Percentiles rank a stretch among this genome's conserved stretches.
phyloP scores from a whole-genome alignment of 768 basidiomycete species.

The Trichaptum fuscoviolaceum region DNA sequence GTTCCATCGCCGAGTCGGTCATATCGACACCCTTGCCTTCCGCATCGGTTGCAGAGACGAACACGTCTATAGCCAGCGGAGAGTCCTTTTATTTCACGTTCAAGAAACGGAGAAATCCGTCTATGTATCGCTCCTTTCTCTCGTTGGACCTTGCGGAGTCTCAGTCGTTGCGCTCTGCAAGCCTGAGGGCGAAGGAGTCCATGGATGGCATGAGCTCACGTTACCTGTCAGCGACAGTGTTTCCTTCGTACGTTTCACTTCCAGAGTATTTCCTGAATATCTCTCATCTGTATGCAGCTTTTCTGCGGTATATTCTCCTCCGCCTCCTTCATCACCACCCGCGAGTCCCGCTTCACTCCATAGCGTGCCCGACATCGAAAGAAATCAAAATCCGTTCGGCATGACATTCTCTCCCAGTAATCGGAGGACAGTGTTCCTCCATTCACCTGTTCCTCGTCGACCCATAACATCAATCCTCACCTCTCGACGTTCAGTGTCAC shows the following conservation, averaged over 20 bases:
- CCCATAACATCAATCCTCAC: constrained; percentile 4
- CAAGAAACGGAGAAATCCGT: constrained; percentile 34
- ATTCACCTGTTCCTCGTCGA: background rate
- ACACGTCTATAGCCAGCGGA: constrained; percentile 19
- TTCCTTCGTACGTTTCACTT: constrained; percentile 15
- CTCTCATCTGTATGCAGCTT: constrained; percentile 9
- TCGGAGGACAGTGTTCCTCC: constrained; percentile 6
- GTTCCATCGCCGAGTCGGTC: constrained; percentile 20
- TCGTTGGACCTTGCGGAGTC: constrained; percentile 64
- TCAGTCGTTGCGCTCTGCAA: constrained; percentile 35
- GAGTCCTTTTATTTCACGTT: constrained; percentile 46
- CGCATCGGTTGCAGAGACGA: constrained; percentile 6
- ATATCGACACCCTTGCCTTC: constrained; percentile 2
- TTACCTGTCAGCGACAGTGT: constrained; percentile 10
- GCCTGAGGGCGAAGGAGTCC: constrained; percentile 30
- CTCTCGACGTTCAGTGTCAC: constrained; percentile 15
- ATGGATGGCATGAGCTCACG: constrained; percentile 9
- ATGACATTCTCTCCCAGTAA: constrained; percentile 7
- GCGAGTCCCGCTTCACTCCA: constrained; percentile 14
- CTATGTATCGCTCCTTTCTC: constrained; percentile 52
- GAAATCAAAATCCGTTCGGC: constrained; percentile 4
- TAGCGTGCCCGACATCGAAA: constrained; percentile 12
- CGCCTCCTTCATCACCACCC: constrained; percentile 20
- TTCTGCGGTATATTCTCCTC: constrained; percentile 14
- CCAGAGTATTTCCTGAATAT: constrained; percentile 9